Evolutionary conservation across 495 filamentous ascomycete genomes (phyloP).

Genomic region (Monascus purpureus): DNA sequence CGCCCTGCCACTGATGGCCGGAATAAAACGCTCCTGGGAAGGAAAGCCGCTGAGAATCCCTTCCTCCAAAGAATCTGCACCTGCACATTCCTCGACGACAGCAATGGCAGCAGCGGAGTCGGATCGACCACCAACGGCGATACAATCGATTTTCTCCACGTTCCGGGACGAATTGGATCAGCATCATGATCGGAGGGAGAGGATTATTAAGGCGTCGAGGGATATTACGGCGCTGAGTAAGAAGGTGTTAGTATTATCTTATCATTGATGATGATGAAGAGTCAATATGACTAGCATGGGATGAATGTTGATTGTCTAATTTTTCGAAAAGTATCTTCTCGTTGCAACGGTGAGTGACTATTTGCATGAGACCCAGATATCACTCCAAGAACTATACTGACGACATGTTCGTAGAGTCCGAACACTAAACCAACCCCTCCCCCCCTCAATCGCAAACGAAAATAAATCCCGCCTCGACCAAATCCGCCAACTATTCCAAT

Average conservation of each 20-base stretch:
- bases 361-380: constrained; percentile 1
- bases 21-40: constrained; percentile 46
- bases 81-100: constrained; percentile 4
- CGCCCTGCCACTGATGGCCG: constrained; percentile 14
- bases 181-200: constrained; percentile 85
- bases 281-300: background rate
- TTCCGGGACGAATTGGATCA: constrained; percentile 84
- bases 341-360: constrained; percentile 56
- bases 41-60: constrained; percentile 33
- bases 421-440: constrained; percentile 46
- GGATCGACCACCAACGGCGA: constrained; percentile 11
- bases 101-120: constrained; percentile 5
- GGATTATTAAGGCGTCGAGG: constrained; percentile 73
- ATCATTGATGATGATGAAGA: background rate
- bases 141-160: constrained; percentile 66
- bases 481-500: constrained; percentile 51
- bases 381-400: constrained; percentile 1
- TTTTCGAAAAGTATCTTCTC: constrained; percentile 89
- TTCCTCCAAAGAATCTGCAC: background rate
- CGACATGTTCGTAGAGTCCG: constrained; percentile 58
- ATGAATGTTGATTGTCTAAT: background rate
- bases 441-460: constrained; percentile 48
- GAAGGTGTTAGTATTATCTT: constrained; percentile 59
- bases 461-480: constrained; percentile 46
- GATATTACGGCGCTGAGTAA: constrained; percentile 92